These are phyloP conservation scores for Tieghemiomyces parasiticus DNA, from an alignment of 192 early-diverging fungal genomes.

Conservation along the genomic window DNA sequence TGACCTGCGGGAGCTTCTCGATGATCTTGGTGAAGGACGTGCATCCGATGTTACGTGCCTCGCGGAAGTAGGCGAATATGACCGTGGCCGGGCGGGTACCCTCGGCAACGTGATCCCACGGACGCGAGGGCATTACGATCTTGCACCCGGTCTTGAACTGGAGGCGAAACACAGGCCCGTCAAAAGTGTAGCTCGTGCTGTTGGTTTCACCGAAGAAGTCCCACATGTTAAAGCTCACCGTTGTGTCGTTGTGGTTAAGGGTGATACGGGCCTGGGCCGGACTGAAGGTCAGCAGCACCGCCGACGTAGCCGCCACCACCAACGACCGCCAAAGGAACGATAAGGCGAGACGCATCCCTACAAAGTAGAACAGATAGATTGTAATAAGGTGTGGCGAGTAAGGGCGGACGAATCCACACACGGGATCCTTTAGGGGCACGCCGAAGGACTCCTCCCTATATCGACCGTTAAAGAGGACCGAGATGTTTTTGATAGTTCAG, in stretches of 20 bases:
- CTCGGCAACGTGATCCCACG: not conserved
- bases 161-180: not conserved
- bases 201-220: constrained; percentile 3
- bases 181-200: not conserved
- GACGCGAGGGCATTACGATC: not conserved
- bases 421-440: too few species aligned
- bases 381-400: too few species aligned
- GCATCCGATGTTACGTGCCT: not conserved
- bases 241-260: not conserved
- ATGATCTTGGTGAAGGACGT: not conserved
- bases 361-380: too few species aligned
- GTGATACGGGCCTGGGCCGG: too few species aligned
- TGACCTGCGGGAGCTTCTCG: not conserved
- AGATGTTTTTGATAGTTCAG: too few species aligned
- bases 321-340: too few species aligned
- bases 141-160: not conserved
- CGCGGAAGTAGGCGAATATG: constrained; percentile 3
- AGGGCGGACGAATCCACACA: too few species aligned
- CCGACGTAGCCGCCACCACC: too few species aligned
- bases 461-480: too few species aligned
- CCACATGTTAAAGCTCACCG: not conserved
- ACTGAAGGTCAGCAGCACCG: too few species aligned
- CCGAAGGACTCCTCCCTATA: too few species aligned
- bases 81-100: not conserved
- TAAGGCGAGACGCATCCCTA: too few species aligned